A percentile compares a stretch with the other conserved stretches of the same genome.
These are phyloP conservation scores for Fusarium pseudonygamai DNA, from an alignment of 2,329 filamentous ascomycete species.

Conservation along the genomic window DNA sequence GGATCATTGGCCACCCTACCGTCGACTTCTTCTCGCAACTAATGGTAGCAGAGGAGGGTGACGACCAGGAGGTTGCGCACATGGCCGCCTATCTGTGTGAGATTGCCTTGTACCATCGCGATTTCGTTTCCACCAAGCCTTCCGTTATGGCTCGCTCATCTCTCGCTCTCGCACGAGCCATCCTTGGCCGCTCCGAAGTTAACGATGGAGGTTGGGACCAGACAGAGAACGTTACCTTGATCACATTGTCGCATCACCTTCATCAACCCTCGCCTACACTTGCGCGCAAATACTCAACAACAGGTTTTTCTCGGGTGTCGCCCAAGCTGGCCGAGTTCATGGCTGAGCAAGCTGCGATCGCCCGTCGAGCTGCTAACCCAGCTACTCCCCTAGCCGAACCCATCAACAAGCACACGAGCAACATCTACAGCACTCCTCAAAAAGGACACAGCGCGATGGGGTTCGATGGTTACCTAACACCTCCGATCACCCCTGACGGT, in stretches of 20 bases:
- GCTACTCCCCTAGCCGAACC: constrained; percentile 69
- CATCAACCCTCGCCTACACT: constrained; percentile 67
- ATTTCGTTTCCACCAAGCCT: constrained; percentile 92
- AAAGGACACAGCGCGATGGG: constrained; percentile 74
- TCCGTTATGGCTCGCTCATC: constrained; percentile 91
- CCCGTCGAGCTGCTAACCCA: constrained; percentile 59
- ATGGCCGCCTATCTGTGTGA: constrained; percentile 96
- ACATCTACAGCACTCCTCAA: constrained; percentile 80
- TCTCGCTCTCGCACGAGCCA: constrained; percentile 84
- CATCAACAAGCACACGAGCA: constrained; percentile 59
- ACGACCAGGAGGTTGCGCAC: constrained; percentile 89
- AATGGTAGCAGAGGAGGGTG: constrained; percentile 80
- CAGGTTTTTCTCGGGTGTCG: constrained; percentile 63
- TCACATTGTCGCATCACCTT: constrained; percentile 67
- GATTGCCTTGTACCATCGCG: constrained; percentile 94
- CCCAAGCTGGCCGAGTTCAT: constrained; percentile 67
- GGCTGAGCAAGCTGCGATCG: constrained; percentile 66
- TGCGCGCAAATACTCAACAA: constrained; percentile 67
- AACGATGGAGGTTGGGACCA: constrained; percentile 81
- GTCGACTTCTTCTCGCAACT: constrained; percentile 94
- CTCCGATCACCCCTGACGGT: constrained; percentile 84
- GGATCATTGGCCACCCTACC: constrained; percentile 95
- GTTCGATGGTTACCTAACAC: constrained; percentile 82
- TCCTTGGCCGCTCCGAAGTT: constrained; percentile 82
- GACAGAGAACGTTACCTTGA: constrained; percentile 72